Base-by-base conservation (phyloP, 2,329 filamentous ascomycete genomes). In the Pseudopyrenochaeta lycopersici region DNA sequence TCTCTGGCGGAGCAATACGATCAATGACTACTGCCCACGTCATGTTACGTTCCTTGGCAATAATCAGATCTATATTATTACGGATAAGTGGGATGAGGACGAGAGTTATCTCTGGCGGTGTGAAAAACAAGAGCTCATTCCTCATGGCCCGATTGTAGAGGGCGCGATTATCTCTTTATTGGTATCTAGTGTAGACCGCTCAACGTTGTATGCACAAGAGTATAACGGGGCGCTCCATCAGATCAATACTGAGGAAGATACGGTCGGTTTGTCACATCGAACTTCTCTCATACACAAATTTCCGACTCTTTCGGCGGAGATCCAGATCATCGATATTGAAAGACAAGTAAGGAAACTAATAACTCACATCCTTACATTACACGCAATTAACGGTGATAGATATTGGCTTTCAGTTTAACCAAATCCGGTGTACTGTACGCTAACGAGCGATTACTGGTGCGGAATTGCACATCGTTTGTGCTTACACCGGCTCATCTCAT, bases 391-490 rank as follows among this genome's bases (percentile, higher is more conserved):
- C 27, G 7, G 29, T 46, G 23, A 43, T 58, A 84, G 81, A 62
- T 72, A 40, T 70, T 85, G 33, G 72, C 82, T 9, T 81, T 88
- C 55, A 90, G 91, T 1, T 78, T 97, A 59, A 90, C 92, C 3
- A 84, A 85, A 42, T 89, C 86, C 49, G 95, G 95, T 0, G 83
- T 89, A 48, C 80, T 99, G 0, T 96, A 90, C 71, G 91, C 89
- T 35, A 90, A 93, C 70, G 86, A 88, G 2, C 85, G 84, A 14
- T 80, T 90, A 4, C 79, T 97, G 39, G 86, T 88, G 12, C 92
- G 90, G 74, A 96, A 95, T 65, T 97, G 92, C 75, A 98, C 94
- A 0, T 99, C 95, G 0, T 98, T 97, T 66, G 74, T 92, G 5
- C 78, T 93, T 21, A 97, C 94, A 0, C 82, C 88, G 0, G 86